Evolutionary conservation across 202 grass and related monocot species (phyloP).

Genomic region (Miscanthus sacchariflorus): DNA sequence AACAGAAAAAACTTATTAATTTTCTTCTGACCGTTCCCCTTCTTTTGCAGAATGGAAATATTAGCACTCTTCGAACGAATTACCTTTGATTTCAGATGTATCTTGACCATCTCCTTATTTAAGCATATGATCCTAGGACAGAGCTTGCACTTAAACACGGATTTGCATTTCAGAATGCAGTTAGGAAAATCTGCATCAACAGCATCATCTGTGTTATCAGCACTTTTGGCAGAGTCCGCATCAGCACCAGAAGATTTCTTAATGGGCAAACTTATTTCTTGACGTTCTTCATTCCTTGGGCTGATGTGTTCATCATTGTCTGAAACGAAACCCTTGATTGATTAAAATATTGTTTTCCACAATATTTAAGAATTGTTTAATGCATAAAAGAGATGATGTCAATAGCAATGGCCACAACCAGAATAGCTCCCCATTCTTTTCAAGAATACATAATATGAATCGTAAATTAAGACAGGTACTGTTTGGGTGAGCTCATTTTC

Average conservation of each 20-base stretch:
- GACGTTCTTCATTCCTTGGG: slow-evolving; percentile 27
- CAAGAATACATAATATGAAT: neutral
- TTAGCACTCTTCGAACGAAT: slow-evolving; percentile 24
- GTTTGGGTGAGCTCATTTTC: neutral
- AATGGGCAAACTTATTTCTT: slow-evolving; percentile 35
- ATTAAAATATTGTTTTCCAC: neutral
- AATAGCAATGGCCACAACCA: neutral
- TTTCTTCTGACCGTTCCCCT: neutral
- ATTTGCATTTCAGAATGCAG: slow-evolving; percentile 87
- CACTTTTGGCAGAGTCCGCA: slow-evolving; percentile 41
- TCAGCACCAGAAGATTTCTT: slow-evolving; percentile 46
- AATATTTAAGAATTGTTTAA: slow-evolving; percentile 13
- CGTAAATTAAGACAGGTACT: neutral
- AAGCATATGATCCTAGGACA: slow-evolving; percentile 92
- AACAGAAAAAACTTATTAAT: neutral
- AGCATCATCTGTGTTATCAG: slow-evolving; percentile 42
- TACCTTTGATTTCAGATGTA: slow-evolving; percentile 96
- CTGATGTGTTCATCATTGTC: slow-evolving; percentile 56
- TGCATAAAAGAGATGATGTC: neutral
- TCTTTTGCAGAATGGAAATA: slow-evolving; percentile 30
- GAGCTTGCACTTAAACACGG: slow-evolving; percentile 88
- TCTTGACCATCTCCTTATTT: slow-evolving; percentile 73
- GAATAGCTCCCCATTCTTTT: neutral
- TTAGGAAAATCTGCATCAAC: slow-evolving; percentile 56
- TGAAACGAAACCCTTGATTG: slow-evolving; percentile 47